These are phyloP conservation scores for Colletotrichum sublineola DNA, from an alignment of 2,329 filamentous ascomycete genomes.

Conservation along the genomic window DNA sequence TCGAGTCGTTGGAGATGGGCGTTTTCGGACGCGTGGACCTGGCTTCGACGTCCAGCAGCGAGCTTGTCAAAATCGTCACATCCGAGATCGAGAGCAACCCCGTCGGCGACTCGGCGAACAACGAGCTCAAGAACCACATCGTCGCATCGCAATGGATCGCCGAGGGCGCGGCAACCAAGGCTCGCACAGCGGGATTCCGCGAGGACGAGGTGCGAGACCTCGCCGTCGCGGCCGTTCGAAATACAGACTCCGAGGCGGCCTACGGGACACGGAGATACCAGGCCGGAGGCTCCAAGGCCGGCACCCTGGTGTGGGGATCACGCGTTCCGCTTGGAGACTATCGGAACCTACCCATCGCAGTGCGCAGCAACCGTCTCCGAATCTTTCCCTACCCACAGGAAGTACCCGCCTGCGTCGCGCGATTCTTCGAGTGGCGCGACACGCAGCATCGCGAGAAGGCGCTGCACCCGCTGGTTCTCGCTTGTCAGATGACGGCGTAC, in stretches of 20 bases:
- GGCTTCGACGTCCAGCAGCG: conserved; percentile 9
- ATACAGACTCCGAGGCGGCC: conserved; percentile 35
- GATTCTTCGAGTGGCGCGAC: conserved; percentile 43
- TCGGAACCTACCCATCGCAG: conserved; percentile 42
- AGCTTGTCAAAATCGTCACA: conserved; percentile 19
- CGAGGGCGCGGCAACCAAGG: conserved; percentile 38
- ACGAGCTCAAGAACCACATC: conserved; percentile 45
- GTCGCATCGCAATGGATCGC: conserved; percentile 45
- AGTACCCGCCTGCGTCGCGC: conserved; percentile 39
- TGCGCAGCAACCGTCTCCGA: conserved; percentile 42
- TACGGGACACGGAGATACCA: conserved; percentile 18
- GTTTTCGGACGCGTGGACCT: conserved; percentile 19
- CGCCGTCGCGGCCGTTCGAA: conserved; percentile 33
- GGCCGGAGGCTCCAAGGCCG: neutral
- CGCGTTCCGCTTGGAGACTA: conserved; percentile 40
- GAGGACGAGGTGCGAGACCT: conserved; percentile 40
- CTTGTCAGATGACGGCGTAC: conserved; percentile 43
- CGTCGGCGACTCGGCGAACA: neutral
- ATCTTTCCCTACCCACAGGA: conserved; percentile 46
- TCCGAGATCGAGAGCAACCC: neutral
- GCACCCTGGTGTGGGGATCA: conserved; percentile 38
- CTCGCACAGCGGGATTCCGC: conserved; percentile 37
- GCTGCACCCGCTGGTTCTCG: conserved; percentile 45
- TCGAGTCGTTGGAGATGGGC: conserved; percentile 20
- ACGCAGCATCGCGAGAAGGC: conserved; percentile 32